A percentile compares a stretch with the other conserved stretches of the same genome.
phyloP scores from a whole-genome alignment of 164 flowering plant species.

The Platanus orientalis region DNA sequence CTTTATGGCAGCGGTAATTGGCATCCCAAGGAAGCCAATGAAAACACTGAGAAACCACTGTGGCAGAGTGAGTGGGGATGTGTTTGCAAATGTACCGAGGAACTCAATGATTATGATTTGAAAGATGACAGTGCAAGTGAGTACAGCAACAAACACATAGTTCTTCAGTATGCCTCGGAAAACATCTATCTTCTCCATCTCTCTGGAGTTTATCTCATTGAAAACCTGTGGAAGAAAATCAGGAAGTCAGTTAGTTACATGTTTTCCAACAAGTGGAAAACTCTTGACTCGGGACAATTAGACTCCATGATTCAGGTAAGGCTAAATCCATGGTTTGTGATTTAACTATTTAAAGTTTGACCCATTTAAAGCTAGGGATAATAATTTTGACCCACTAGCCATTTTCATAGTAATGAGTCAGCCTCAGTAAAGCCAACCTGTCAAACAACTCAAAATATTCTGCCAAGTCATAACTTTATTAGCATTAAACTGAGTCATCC shows the following conservation, averaged over 20 bases:
- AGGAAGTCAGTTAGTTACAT: neutral
- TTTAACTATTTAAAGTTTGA: no score
- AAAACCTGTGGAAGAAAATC: conserved; percentile 55
- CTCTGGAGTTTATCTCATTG: conserved; percentile 90
- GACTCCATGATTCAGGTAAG: neutral
- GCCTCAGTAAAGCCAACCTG: no score
- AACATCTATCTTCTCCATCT: conserved; percentile 88
- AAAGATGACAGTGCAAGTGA: conserved; percentile 60
- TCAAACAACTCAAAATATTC: no score
- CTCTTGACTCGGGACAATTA: neutral
- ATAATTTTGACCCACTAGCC: neutral
- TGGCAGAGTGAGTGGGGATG: conserved; percentile 57
- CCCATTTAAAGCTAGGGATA: neutral
- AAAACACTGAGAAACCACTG: conserved; percentile 73
- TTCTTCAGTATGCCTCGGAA: conserved; percentile 77
- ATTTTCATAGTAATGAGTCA: no score
- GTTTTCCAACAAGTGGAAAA: neutral
- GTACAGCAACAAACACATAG: conserved; percentile 74
- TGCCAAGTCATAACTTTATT: no score
- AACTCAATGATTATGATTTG: conserved; percentile 75
- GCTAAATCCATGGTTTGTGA: neutral
- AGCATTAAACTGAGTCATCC: no score
- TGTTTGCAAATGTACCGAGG: conserved; percentile 83
- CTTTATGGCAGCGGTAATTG: conserved; percentile 77
- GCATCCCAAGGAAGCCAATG: conserved; percentile 88